A percentile compares a stretch with the other conserved stretches of the same genome.
These are phyloP conservation scores for Nematocida ausubeli DNA, from an alignment of 371 early-diverging fungal genomes.

Conservation along the genomic window DNA sequence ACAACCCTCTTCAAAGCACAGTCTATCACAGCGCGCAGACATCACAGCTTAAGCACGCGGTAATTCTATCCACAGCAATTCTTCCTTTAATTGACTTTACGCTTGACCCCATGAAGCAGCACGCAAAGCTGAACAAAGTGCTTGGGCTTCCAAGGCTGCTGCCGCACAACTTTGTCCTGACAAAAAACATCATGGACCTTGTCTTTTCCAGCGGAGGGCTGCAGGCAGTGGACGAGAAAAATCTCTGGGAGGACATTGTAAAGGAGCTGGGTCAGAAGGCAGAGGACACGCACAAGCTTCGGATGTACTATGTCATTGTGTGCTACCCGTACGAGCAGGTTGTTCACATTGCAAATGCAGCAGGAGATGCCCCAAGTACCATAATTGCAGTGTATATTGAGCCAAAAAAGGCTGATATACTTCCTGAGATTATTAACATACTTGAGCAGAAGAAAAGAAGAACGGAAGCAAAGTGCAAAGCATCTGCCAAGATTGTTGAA, in stretches of 20 bases:
- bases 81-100: conserved; percentile 8
- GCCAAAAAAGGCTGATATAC: conserved; percentile 41
- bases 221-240: conserved; percentile 38
- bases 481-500: not conserved
- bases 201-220: conserved; percentile 35
- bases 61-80: not conserved
- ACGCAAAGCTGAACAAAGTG: conserved; percentile 25
- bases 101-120: not conserved
- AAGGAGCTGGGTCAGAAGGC: conserved; percentile 35
- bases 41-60: conserved; percentile 29
- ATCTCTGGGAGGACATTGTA: conserved; percentile 28
- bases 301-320: conserved; percentile 52
- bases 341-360: not conserved
- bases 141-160: conserved; percentile 45
- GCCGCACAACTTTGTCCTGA: conserved; percentile 12
- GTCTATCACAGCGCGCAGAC: not conserved
- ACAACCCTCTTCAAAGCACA: conserved; percentile 21
- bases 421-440: conserved; percentile 19
- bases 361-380: not conserved
- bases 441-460: conserved; percentile 40
- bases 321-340: conserved; percentile 55
- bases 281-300: conserved; percentile 21
- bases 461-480: not conserved
- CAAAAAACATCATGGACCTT: conserved; percentile 4
- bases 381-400: conserved; percentile 44